Percentiles rank a stretch among this genome's conserved stretches.
These are phyloP conservation scores for Scleromitrula shiraiana DNA, from an alignment of 2,329 filamentous ascomycete genomes.

Conservation along the genomic window DNA sequence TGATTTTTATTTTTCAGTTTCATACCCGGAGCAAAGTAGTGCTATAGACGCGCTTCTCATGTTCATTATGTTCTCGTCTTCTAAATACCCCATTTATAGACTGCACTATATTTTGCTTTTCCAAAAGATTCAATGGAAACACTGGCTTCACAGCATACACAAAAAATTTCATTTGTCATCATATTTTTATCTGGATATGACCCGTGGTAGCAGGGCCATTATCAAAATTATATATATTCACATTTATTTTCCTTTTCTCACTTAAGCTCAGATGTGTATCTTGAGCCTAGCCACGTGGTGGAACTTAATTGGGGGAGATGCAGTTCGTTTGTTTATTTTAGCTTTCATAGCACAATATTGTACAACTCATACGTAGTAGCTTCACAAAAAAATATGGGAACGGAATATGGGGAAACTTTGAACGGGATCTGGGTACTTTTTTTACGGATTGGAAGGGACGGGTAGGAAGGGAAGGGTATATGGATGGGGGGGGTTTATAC, in stretches of 20 bases:
- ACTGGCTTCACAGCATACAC: slow-evolving; percentile 5
- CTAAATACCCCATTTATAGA: slow-evolving; percentile 25
- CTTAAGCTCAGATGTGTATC: background rate
- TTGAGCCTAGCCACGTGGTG: background rate
- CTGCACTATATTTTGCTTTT: slow-evolving; percentile 19
- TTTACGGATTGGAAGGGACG: background rate
- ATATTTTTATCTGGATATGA: slow-evolving; percentile 2
- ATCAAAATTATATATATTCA: background rate
- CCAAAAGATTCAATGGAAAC: slow-evolving; percentile 5
- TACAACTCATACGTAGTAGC: background rate
- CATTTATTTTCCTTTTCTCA: background rate
- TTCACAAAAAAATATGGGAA: background rate
- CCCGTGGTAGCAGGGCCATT: background rate
- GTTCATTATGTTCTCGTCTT: slow-evolving; percentile 19
- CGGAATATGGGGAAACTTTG: background rate
- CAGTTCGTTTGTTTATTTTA: background rate
- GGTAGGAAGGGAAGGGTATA: background rate
- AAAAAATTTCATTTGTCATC: slow-evolving; percentile 11
- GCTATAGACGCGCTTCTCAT: slow-evolving; percentile 16
- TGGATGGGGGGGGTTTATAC: background rate
- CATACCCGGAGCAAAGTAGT: slow-evolving; percentile 20
- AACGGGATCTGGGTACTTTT: background rate
- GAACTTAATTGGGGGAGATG: background rate
- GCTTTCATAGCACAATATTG: background rate
- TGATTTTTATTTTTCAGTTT: slow-evolving; percentile 19